These are phyloP conservation scores for Fusarium keratoplasticum DNA, from an alignment of 2,329 filamentous ascomycete genomes.

Conservation along the genomic window DNA sequence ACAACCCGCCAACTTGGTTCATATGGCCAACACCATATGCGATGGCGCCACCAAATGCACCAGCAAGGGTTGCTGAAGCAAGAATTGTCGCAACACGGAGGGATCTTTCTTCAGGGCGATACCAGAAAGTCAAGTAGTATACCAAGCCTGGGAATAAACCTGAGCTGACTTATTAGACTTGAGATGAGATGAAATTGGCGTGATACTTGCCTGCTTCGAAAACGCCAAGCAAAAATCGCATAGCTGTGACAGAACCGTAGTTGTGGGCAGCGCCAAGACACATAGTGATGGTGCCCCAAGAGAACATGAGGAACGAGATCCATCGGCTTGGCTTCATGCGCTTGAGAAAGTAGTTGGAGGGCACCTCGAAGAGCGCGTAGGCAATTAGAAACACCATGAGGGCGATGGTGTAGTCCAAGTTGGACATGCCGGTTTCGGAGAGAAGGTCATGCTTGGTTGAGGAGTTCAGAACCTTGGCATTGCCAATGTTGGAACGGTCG, in stretches of 20 bases:
- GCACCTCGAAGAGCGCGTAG: constrained; percentile 67
- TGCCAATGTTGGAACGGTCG: constrained; percentile 63
- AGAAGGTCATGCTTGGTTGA: constrained; percentile 47
- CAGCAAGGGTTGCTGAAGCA: constrained; percentile 73
- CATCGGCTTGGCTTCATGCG: constrained; percentile 61
- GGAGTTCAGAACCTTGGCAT: constrained; percentile 52
- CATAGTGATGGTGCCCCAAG: constrained; percentile 55
- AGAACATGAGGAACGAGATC: constrained; percentile 47
- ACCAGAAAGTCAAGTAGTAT: constrained; percentile 73
- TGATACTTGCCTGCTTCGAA: constrained; percentile 43
- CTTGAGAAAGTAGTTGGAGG: constrained; percentile 59
- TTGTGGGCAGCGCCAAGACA: constrained; percentile 54
- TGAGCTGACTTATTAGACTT: constrained; percentile 52
- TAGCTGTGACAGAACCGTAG: constrained; percentile 46
- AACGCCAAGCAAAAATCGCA: constrained; percentile 47
- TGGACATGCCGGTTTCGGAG: constrained; percentile 58
- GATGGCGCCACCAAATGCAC: constrained; percentile 77
- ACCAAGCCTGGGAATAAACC: constrained; percentile 40
- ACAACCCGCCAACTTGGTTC: constrained; percentile 68
- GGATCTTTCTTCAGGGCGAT: constrained; percentile 75
- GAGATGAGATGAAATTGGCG: no score
- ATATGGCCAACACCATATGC: constrained; percentile 78
- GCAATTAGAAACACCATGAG: constrained; percentile 55
- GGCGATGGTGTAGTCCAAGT: constrained; percentile 68
- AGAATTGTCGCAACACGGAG: constrained; percentile 75